A percentile compares a stretch with the other conserved stretches of the same genome.
Evolutionary conservation across 352 stramenopile genomes (phyloP).

Genomic region (Globisporangium megalacanthum): DNA sequence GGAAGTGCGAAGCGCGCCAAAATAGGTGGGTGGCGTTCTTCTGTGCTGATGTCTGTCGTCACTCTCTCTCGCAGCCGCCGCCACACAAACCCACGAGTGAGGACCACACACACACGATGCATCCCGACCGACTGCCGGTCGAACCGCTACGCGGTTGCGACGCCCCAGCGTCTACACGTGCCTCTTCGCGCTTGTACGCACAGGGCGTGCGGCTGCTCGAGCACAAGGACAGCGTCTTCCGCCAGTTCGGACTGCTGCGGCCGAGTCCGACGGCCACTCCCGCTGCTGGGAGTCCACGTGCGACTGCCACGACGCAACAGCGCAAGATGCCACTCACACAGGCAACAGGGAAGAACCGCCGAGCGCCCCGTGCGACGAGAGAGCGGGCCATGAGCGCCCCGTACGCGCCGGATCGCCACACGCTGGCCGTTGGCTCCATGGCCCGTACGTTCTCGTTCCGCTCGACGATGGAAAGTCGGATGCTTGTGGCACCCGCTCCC

Average conservation of each 20-base stretch:
- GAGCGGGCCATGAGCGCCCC: conserved; percentile 8
- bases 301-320: neutral
- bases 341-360: neutral
- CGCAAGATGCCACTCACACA: conserved; percentile 3
- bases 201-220: conserved; percentile 46
- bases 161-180: conserved; percentile 13
- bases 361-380: neutral
- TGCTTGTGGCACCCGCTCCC: conserved; percentile 24
- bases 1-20: too few relatives aligned
- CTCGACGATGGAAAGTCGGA: conserved; percentile 33
- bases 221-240: conserved; percentile 56
- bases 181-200: conserved; percentile 50
- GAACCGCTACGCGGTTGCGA: conserved; percentile 7
- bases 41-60: too few relatives aligned
- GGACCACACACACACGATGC: neutral
- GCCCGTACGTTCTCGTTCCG: conserved; percentile 34
- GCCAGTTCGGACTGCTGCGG: conserved; percentile 41
- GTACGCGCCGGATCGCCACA: conserved; percentile 22
- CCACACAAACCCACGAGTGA: too few relatives aligned
- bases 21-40: too few relatives aligned
- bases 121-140: neutral
- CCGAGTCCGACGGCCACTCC: neutral
- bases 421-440: conserved; percentile 3
- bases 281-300: neutral
- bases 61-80: too few relatives aligned